Evolutionary conservation across 2,329 filamentous ascomycete genomes (phyloP).

Genomic region (Xylariales sp.): DNA sequence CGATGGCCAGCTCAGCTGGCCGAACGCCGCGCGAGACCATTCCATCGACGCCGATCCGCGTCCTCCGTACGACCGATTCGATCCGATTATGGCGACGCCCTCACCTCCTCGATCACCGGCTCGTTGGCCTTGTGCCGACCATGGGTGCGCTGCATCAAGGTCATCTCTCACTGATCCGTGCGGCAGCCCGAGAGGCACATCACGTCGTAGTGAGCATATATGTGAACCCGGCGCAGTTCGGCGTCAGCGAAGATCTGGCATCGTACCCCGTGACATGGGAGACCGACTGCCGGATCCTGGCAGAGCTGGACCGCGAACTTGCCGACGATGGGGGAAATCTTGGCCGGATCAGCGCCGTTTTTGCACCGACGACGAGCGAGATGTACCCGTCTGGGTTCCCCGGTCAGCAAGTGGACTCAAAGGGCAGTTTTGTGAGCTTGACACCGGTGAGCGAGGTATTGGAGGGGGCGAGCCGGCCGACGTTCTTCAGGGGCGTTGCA

Average conservation of each 20-base stretch:
- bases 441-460: slow-evolving; percentile 77
- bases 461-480: slow-evolving; percentile 80
- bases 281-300: slow-evolving; percentile 63
- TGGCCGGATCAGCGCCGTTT: slow-evolving; percentile 75
- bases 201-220: slow-evolving; percentile 89
- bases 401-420: slow-evolving; percentile 66
- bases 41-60: slow-evolving; percentile 54
- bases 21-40: slow-evolving; percentile 38
- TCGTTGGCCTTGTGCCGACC: slow-evolving; percentile 86
- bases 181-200: slow-evolving; percentile 78
- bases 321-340: slow-evolving; percentile 52
- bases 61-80: slow-evolving; percentile 71
- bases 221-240: slow-evolving; percentile 96
- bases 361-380: slow-evolving; percentile 73
- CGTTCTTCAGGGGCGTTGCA: slow-evolving; percentile 94
- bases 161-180: slow-evolving; percentile 79
- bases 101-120: slow-evolving; percentile 61
- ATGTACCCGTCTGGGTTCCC: slow-evolving; percentile 86
- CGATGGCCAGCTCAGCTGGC: slow-evolving; percentile 4
- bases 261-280: slow-evolving; percentile 92
- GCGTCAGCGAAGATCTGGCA: slow-evolving; percentile 77
- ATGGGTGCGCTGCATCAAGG: slow-evolving; percentile 97
- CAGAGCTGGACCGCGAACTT: slow-evolving; percentile 67
- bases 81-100: slow-evolving; percentile 66
- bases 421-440: slow-evolving; percentile 87